Evolutionary conservation across 176 grass and related monocot genomes (phyloP).

Genomic region (Panicum miliaceum): DNA sequence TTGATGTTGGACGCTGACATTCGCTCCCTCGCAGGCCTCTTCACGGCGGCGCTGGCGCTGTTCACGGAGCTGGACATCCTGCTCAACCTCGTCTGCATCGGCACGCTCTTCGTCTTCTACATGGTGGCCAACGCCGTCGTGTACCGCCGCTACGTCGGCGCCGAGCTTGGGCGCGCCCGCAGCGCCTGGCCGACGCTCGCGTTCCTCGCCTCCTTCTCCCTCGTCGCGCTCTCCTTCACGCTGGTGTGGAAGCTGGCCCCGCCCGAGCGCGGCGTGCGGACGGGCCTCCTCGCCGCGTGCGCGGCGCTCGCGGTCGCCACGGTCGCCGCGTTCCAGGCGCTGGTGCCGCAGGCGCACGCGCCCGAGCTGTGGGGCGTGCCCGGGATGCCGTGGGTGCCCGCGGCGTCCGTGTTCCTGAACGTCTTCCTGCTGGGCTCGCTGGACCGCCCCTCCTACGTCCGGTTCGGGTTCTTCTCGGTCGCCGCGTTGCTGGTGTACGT

Average conservation of each 20-base stretch:
- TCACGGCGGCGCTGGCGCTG: constrained; percentile 86
- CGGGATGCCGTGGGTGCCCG: constrained; percentile 93
- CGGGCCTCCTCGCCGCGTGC: constrained; percentile 51
- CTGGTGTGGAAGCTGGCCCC: constrained; percentile 66
- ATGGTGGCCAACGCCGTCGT: constrained; percentile 95
- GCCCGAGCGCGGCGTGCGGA: background rate
- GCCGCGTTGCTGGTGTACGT: constrained; percentile 65
- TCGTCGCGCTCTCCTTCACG: constrained; percentile 65
- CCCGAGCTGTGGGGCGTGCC: constrained; percentile 90
- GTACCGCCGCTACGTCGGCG: constrained; percentile 74
- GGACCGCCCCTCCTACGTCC: constrained; percentile 65
- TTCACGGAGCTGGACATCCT: constrained; percentile 88
- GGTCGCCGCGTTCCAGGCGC: constrained; percentile 59
- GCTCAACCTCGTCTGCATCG: constrained; percentile 87
- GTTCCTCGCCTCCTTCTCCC: constrained; percentile 71
- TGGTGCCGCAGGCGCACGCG: constrained; percentile 67
- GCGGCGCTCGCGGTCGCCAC: constrained; percentile 44
- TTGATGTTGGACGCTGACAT: background rate
- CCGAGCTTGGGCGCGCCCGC: background rate
- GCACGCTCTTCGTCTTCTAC: constrained; percentile 99
- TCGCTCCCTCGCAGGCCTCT: constrained; percentile 43
- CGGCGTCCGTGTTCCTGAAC: constrained; percentile 85
- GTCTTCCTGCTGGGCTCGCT: constrained; percentile 86
- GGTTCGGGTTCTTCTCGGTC: constrained; percentile 73
- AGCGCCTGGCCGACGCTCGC: constrained; percentile 51